Conservation (phyloP, 2,329 filamentous ascomycete genomes). For the Teratosphaeria viscida region DNA sequence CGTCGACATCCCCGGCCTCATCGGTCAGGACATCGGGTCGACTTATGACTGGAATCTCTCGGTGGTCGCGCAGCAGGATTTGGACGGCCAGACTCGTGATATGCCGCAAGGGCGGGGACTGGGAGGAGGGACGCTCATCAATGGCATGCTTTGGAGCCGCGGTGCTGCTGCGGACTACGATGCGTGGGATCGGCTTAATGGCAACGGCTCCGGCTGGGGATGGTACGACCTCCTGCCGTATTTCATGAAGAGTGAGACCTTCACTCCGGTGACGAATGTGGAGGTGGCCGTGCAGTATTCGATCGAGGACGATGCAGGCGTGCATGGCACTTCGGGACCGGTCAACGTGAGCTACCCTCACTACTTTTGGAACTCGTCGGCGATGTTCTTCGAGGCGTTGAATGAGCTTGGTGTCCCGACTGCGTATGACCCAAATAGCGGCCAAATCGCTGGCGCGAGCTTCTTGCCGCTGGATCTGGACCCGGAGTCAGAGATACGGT, state of each 20-base stretch:
- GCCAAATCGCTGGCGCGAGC: constrained; percentile 27
- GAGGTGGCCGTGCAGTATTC: constrained; percentile 26
- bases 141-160: constrained; percentile 28
- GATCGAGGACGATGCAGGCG: constrained; percentile 29
- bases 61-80: constrained; percentile 15
- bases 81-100: constrained; percentile 16
- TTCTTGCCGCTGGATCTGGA: constrained; percentile 29
- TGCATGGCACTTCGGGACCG: constrained; percentile 38
- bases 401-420: constrained; percentile 26
- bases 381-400: constrained; percentile 27
- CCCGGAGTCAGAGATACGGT: constrained; percentile 28
- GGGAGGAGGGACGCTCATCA: constrained; percentile 25
- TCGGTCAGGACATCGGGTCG: constrained; percentile 17
- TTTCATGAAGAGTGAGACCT: constrained; percentile 27
- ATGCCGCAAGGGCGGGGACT: constrained; percentile 21
- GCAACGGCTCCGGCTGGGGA: constrained; percentile 41
- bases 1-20: constrained; percentile 19
- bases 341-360: constrained; percentile 40
- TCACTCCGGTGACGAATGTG: constrained; percentile 22
- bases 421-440: constrained; percentile 28
- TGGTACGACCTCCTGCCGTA: constrained; percentile 39
- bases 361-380: constrained; percentile 29
- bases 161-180: constrained; percentile 42
- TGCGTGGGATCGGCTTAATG: constrained; percentile 42
- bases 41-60: constrained; percentile 22